These are phyloP conservation scores for Naganishia onofrii DNA, from an alignment of 768 basidiomycete species.

Conservation along the genomic window DNA sequence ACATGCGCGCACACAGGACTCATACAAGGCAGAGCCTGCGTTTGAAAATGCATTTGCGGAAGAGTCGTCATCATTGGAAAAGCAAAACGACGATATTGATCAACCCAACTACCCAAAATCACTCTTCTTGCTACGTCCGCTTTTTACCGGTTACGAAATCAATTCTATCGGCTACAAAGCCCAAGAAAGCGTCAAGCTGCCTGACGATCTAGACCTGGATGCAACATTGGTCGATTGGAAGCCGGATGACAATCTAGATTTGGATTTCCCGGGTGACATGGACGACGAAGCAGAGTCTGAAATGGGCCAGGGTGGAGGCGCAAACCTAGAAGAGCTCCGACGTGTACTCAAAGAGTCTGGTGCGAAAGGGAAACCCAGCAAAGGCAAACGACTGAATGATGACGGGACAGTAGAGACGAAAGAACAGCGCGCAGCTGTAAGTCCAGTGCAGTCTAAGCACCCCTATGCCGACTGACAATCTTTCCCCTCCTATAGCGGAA, in stretches of 20 bases:
- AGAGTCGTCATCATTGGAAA: slow-evolving; percentile 15
- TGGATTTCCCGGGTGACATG: slow-evolving; percentile 34
- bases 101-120: slow-evolving; percentile 74
- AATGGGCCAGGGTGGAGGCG: slow-evolving; percentile 46
- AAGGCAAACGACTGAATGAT: slow-evolving; percentile 54
- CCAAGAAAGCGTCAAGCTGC: slow-evolving; percentile 75
- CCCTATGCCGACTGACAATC: slow-evolving; percentile 13
- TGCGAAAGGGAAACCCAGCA: slow-evolving; percentile 41
- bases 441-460: slow-evolving; percentile 33
- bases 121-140: slow-evolving; percentile 75
- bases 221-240: slow-evolving; percentile 68
- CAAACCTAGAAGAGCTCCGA: slow-evolving; percentile 46
- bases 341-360: slow-evolving; percentile 52
- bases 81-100: slow-evolving; percentile 51
- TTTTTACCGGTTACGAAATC: slow-evolving; percentile 74
- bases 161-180: slow-evolving; percentile 78
- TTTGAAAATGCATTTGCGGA: slow-evolving; percentile 21
- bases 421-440: slow-evolving; percentile 63
- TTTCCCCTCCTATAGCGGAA: slow-evolving; percentile 59
- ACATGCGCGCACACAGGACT: background rate
- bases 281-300: slow-evolving; percentile 47
- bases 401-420: slow-evolving; percentile 50
- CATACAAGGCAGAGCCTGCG: background rate
- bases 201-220: slow-evolving; percentile 82
- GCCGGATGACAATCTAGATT: slow-evolving; percentile 37